Evolutionary conservation across 2,329 filamentous ascomycete species (phyloP).

Genomic region (Elsinoe fawcettii): DNA sequence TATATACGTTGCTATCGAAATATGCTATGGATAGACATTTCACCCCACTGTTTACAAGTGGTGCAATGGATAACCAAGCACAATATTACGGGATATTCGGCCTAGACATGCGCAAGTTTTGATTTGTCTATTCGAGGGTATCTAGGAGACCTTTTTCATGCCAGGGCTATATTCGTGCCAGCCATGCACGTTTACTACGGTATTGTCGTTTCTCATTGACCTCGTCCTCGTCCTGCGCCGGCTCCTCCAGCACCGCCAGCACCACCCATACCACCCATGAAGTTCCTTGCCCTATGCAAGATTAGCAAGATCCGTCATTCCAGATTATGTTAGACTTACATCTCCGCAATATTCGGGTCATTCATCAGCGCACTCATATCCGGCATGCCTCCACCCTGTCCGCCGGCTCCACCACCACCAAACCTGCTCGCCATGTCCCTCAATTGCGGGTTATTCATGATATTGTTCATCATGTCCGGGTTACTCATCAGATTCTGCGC

Average conservation of each 20-base stretch:
- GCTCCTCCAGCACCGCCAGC: constrained; percentile 31
- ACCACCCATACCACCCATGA: constrained; percentile 55
- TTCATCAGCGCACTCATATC: constrained; percentile 80
- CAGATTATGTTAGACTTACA: constrained; percentile 54
- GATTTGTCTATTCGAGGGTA: constrained; percentile 1
- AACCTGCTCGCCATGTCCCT: constrained; percentile 81
- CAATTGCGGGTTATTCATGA: constrained; percentile 90
- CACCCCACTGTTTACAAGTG: too few species aligned
- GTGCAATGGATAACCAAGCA: too few species aligned
- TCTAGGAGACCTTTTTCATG: constrained; percentile 2
- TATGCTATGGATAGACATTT: too few species aligned
- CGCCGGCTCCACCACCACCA: constrained; percentile 37
- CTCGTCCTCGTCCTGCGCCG: constrained; percentile 20
- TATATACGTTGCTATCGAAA: too few species aligned
- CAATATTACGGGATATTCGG: too few species aligned
- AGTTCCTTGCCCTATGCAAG: constrained; percentile 53
- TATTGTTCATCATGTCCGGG: constrained; percentile 79
- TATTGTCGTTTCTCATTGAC: background rate
- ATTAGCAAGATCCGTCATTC: constrained; percentile 19
- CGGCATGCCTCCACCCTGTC: constrained; percentile 66
- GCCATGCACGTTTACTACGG: background rate
- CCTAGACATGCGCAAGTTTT: too few species aligned
- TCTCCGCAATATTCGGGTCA: constrained; percentile 83
- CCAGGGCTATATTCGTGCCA: background rate
- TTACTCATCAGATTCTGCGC: constrained; percentile 97